These are phyloP conservation scores for Acidomyces sp. DNA, from an alignment of 495 filamentous ascomycete species.

Conservation along the genomic window DNA sequence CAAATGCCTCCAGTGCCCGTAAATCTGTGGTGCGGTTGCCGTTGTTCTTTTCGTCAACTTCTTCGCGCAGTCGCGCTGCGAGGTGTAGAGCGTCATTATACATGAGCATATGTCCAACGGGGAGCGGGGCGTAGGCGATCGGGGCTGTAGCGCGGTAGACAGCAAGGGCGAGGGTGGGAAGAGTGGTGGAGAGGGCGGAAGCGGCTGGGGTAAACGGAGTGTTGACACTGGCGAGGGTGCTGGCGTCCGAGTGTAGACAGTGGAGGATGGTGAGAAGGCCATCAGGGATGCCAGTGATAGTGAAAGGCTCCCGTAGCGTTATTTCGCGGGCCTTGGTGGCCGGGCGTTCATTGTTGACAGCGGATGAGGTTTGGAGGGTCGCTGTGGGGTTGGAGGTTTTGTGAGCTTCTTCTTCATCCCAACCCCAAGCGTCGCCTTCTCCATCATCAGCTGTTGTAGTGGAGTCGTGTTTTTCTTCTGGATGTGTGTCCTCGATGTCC, in stretches of 20 bases:
- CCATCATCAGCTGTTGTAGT: constrained; percentile 28
- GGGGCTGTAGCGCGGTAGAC: constrained; percentile 84
- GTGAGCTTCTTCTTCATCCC: constrained; percentile 44
- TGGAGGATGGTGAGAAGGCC: constrained; percentile 57
- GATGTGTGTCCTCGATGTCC: constrained; percentile 48
- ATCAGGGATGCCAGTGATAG: constrained; percentile 71
- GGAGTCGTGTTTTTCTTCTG: constrained; percentile 17
- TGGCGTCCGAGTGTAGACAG: constrained; percentile 56
- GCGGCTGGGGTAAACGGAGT: constrained; percentile 59
- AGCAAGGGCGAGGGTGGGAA: constrained; percentile 74
- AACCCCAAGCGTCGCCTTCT: constrained; percentile 54
- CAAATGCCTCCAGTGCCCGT: constrained; percentile 60
- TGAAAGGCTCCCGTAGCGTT: constrained; percentile 75
- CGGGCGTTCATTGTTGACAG: background rate
- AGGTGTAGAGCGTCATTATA: constrained; percentile 87
- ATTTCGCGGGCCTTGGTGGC: constrained; percentile 39
- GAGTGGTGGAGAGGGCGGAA: constrained; percentile 55
- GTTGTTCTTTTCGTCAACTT: too few species aligned
- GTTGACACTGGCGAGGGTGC: constrained; percentile 38
- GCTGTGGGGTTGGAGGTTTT: constrained; percentile 1
- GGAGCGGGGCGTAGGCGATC: constrained; percentile 52
- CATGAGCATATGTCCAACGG: constrained; percentile 71
- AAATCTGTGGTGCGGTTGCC: too few species aligned
- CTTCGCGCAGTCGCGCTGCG: constrained; percentile 52
- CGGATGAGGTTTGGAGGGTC: constrained; percentile 17